Evolutionary conservation across 2,329 filamentous ascomycete genomes (phyloP), one percentile per base, ranked within the genome.

Genomic region (Cladosporium sp.): DNA sequence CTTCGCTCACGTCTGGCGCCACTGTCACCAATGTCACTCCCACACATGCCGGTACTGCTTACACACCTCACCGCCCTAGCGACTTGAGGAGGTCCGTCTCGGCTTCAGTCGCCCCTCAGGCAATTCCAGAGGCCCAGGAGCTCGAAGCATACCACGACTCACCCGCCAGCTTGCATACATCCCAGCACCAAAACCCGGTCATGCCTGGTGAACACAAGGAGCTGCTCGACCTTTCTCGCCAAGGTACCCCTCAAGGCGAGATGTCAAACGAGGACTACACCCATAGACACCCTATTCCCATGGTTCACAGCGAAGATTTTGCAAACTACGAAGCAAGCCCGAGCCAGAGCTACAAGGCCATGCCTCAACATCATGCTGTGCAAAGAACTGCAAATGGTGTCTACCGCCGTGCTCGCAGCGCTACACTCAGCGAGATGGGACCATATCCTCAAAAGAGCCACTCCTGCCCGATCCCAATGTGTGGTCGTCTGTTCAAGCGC

Each of bases 391-490:
- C 71, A 18, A 83, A 84, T 54, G 88, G 85, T 53, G 88, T 89
- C 52, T 85, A 93, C 62, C 87, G 93, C 61, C 83, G 93, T 63
- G 93, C 93, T 57, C 85, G 92, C 58, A 96, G 91, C 59, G 92
- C 93, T 46, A 97, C 93, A 3, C 87, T 94, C 70, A 94, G 94
- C 86, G 93, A 98, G 70, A 81, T 96, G 56, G 90, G 89, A 27
- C 93, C 94, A 12, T 97, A 97, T 68, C 90, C 93, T 45, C 89
- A 95, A 67, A 98, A 98, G 72, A 95, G 91, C 35, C 93, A 98
- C 72, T 97, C 92, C 2, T 98, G 93, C 75, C 93, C 93, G n/a
- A 98, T 98, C 64, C 93, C 93, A 22, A 94, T 92, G 49, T 98
- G 93, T 69, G 93, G 93, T 49, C 86, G 93, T 64, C 81, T 96